Evolutionary conservation across 2,329 filamentous ascomycete species (phyloP).

Genomic region (Pyrenochaeta sp.): DNA sequence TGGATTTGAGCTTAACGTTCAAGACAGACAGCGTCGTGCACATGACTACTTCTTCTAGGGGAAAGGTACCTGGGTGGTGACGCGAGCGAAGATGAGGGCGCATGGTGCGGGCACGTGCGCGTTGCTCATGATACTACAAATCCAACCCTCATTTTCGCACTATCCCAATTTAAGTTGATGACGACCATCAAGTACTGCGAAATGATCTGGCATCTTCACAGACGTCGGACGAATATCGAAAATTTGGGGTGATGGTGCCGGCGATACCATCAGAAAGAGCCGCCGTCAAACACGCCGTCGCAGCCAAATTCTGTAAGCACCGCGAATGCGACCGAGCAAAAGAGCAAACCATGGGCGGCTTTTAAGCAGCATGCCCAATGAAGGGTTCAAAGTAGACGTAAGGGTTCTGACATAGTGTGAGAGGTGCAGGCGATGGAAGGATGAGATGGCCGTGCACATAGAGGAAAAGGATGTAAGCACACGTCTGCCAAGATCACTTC

Average conservation of each 20-base stretch:
- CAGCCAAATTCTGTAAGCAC: conserved; percentile 10
- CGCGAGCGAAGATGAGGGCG: background rate
- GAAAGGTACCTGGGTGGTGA: background rate
- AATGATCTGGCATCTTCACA: background rate
- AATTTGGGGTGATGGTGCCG: background rate
- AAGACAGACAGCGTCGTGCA: background rate
- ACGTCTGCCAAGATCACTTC: too few relatives aligned
- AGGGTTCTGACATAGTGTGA: background rate
- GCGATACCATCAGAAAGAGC: background rate
- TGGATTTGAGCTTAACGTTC: background rate
- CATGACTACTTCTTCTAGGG: background rate
- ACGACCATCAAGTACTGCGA: background rate
- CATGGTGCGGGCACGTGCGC: background rate
- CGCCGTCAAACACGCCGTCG: conserved; percentile 20
- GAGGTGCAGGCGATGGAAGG: background rate
- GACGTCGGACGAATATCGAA: conserved; percentile 5
- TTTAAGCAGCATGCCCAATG: background rate
- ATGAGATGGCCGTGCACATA: background rate
- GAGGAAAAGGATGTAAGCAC: too few relatives aligned
- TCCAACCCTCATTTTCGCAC: background rate
- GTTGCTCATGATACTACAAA: too few relatives aligned
- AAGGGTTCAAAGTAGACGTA: background rate
- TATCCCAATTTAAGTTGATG: background rate
- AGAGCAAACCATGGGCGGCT: background rate
- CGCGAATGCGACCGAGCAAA: conserved; percentile 10